Base-by-base conservation (phyloP, 164 flowering plant species). In the Berberis thunbergii region DNA sequence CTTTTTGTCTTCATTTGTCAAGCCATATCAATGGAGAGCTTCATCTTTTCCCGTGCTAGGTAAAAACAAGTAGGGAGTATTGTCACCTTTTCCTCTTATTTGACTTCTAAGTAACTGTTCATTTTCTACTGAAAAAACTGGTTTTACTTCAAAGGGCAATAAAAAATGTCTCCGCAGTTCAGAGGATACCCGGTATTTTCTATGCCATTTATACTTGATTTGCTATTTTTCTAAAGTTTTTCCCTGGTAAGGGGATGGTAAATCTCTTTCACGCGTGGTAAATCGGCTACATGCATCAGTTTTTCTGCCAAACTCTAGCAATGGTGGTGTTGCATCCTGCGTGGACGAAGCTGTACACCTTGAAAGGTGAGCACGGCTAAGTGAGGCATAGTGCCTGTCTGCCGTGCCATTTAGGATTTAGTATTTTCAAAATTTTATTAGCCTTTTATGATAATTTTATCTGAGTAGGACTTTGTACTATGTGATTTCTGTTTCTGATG, bases 301-400 rank as follows among this genome's bases (percentile, higher is more conserved):
- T 81, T 78, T 82, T 77, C 80, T 81, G 78, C 70, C 26, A 82
- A 77, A 84, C 79, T 84, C 86, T 84, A 76, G 85, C 88, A 73
- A 65, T 79, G 86, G 83, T 81, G 96, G 85, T 81, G 94, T 83
- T 80, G 84, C 92, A 66, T 83, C 83, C 78, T 69, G 75, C 84
- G 61, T 78, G 48, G 82, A 75, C 71, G 87, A 73, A 80, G 93
- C 87, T 78, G 73, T 82, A 65, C 85, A 61, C 77, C 78, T 73
- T 79, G 58, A 81, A 93, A 94, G 99, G 99, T 91, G 98, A 87
- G 96, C 97, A 88, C 93, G 96, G 96, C 96, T 86, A 82, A 26
- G 81, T 80, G 73, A 82, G 97, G 98, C 90, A 75, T 84, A 83
- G 78, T 80, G 96, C 98, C 96, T 82, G 81, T 77, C 83, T 86